Conservation (phyloP, 345 rosid species). For the Eucalyptus decipiens region DNA sequence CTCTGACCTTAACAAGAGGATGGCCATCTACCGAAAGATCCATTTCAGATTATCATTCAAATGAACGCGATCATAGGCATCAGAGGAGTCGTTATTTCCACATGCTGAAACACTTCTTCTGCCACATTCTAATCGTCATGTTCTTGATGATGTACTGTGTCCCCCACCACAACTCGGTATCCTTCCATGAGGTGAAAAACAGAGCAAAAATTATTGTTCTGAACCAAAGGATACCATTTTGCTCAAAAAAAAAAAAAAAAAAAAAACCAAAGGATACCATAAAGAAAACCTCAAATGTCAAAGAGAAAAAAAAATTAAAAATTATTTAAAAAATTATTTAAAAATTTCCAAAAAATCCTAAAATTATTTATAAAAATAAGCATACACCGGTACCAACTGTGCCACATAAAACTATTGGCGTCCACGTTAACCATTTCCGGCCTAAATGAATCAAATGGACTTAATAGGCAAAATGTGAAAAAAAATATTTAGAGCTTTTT, state of each 20-base stretch:
- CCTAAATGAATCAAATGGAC: accelerated
- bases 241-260: too few species aligned
- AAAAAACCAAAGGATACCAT: neutral
- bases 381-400: accelerated
- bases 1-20: slow-evolving; percentile 52
- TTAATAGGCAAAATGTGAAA: neutral
- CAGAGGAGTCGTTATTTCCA: slow-evolving; percentile 18
- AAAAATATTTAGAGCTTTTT: accelerated
- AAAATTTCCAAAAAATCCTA: accelerated
- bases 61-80: slow-evolving; percentile 20
- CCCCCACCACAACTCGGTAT: slow-evolving; percentile 53
- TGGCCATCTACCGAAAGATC: slow-evolving; percentile 35
- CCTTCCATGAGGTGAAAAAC: slow-evolving; percentile 28
- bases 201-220: neutral
- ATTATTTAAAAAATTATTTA: too few species aligned
- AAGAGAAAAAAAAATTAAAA: too few species aligned
- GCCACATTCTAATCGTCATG: slow-evolving; percentile 27
- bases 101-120: slow-evolving; percentile 9
- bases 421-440: accelerated
- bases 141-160: slow-evolving; percentile 56
- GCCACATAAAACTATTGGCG: accelerated
- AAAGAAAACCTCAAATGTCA: neutral
- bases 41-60: slow-evolving; percentile 43
- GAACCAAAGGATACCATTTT: neutral
- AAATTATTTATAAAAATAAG: neutral